phyloP scores from a whole-genome alignment of 2,329 filamentous ascomycete genomes.

The Juglanconis juglandina region DNA sequence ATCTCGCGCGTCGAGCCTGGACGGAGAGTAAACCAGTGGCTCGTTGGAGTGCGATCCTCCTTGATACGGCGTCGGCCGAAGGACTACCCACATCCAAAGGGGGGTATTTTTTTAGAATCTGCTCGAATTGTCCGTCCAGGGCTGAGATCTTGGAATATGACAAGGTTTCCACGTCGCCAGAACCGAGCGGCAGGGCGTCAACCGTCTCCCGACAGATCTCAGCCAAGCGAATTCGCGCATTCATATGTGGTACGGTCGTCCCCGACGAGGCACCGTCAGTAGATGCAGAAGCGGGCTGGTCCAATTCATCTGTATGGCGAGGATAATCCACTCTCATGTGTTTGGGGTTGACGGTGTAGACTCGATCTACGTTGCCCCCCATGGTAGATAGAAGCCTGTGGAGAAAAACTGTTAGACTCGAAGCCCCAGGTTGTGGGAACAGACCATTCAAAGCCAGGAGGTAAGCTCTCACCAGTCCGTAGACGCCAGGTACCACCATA shows the following conservation, averaged over 20 bases:
- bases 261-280: slow-evolving; percentile 7
- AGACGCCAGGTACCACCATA: slow-evolving; percentile 43
- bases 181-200: slow-evolving; percentile 18
- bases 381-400: slow-evolving; percentile 35
- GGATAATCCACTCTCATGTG: slow-evolving; percentile 39
- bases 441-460: not conserved
- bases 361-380: slow-evolving; percentile 32
- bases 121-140: slow-evolving; percentile 23
- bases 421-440: not conserved
- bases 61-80: not conserved
- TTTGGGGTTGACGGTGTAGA: slow-evolving; percentile 34
- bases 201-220: slow-evolving; percentile 22
- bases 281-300: not conserved
- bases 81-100: not conserved
- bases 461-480: slow-evolving; percentile 32
- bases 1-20: slow-evolving; percentile 7
- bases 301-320: slow-evolving; percentile 28
- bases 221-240: slow-evolving; percentile 20
- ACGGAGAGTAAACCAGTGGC: slow-evolving; percentile 5
- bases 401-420: no score
- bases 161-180: slow-evolving; percentile 18
- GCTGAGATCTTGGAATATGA: slow-evolving; percentile 20
- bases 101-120: slow-evolving; percentile 17
- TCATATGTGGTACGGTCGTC: not conserved
- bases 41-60: slow-evolving; percentile 3